Conservation (phyloP, 768 basidiomycete species). For the Sistotremastrum suecicum region DNA sequence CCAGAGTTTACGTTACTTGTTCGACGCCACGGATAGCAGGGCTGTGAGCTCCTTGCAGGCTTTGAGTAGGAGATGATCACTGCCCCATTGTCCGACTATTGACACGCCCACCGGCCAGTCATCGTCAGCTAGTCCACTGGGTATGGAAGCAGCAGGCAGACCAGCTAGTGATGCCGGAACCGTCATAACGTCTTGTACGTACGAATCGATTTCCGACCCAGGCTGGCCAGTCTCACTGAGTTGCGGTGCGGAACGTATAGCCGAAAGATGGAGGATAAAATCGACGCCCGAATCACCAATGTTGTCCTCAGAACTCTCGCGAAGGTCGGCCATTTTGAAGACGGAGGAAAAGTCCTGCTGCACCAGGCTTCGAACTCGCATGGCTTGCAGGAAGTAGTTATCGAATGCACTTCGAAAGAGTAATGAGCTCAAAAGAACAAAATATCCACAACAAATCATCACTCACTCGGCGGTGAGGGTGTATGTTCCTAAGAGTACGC, state of each 20-base stretch:
- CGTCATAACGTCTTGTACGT: conserved; percentile 85
- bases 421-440: neutral
- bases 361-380: conserved; percentile 59
- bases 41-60: conserved; percentile 25
- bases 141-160: conserved; percentile 68
- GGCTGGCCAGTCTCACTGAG: conserved; percentile 18
- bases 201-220: conserved; percentile 33
- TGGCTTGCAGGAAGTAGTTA: conserved; percentile 92
- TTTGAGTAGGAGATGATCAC: conserved; percentile 41
- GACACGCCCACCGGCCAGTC: conserved; percentile 81
- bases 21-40: too few relatives aligned
- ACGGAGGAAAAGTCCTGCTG: conserved; percentile 58
- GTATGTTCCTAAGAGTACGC: conserved; percentile 82
- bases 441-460: neutral
- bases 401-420: conserved; percentile 65
- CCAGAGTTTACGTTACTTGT: too few relatives aligned
- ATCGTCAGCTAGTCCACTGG: conserved; percentile 30
- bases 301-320: neutral
- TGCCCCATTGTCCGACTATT: conserved; percentile 81
- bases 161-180: conserved; percentile 89
- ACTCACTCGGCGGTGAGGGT: conserved; percentile 84
- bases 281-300: conserved; percentile 39
- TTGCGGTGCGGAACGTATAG: conserved; percentile 70
- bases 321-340: conserved; percentile 42
- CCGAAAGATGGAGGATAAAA: conserved; percentile 73